phyloP scores from a whole-genome alignment of 305 asterid species.

The Solanum hybrid region DNA sequence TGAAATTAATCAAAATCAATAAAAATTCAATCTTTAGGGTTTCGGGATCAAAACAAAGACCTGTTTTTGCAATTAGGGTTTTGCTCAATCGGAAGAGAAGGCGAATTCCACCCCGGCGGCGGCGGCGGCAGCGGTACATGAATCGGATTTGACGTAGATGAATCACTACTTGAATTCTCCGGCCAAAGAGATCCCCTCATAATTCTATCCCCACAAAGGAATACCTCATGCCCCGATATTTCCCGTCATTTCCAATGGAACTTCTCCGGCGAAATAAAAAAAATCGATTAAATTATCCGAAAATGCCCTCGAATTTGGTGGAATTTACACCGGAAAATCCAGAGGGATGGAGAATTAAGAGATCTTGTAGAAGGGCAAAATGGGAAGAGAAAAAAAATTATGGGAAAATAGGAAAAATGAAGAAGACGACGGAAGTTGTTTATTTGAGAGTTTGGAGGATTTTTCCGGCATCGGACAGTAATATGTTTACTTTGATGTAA shows the following conservation, averaged over 20 bases:
- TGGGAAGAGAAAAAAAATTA: not conserved
- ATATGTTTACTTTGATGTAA: not conserved
- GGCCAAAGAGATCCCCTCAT: conserved; percentile 8
- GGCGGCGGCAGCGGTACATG: not conserved
- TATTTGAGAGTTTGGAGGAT: not conserved
- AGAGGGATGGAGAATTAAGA: not conserved
- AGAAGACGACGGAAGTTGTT: not conserved
- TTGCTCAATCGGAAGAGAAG: not conserved
- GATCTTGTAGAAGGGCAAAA: not conserved
- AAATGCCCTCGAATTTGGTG: not conserved
- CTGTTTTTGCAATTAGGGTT: conserved; percentile 6
- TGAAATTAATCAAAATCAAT: not conserved
- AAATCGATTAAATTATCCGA: not conserved
- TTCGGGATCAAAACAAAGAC: not conserved
- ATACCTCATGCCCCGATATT: conserved; percentile 4
- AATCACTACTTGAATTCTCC: conserved; percentile 5
- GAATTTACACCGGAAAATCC: not conserved
- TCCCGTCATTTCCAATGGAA: not conserved
- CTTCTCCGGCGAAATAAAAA: not conserved
- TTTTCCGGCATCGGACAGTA: conserved; percentile 6
- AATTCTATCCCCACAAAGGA: not conserved
- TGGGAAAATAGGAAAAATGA: not conserved
- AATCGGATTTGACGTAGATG: not conserved
- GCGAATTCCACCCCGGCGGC: not conserved
- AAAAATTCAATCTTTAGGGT: not conserved